Conservation (phyloP, 2,329 filamentous ascomycete genomes). For the Nemania sp. region DNA sequence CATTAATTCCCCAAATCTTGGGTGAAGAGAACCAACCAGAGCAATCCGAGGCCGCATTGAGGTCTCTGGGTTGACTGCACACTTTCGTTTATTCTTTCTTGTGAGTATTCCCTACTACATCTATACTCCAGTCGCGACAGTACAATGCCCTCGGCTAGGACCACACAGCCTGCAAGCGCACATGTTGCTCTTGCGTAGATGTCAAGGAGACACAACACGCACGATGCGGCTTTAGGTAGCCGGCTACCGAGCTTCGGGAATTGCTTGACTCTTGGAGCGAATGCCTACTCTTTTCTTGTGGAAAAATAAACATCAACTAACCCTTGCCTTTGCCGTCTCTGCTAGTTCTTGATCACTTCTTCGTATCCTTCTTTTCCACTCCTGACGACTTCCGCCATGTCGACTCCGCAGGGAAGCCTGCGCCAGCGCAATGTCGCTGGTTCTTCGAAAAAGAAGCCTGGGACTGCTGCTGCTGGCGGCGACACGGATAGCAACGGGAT, state of each 20-base stretch:
- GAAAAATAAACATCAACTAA: constrained; percentile 9
- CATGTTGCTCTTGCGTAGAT: neutral
- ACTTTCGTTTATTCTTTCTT: constrained; percentile 24
- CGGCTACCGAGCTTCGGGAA: neutral
- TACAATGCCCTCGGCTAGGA: neutral
- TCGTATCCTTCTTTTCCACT: constrained; percentile 14
- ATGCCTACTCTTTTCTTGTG: neutral
- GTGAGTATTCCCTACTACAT: constrained; percentile 24
- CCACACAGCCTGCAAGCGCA: neutral
- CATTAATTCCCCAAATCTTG: constrained; percentile 23
- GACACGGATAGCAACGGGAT: constrained; percentile 66
- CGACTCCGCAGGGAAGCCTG: constrained; percentile 68
- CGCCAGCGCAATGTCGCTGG: constrained; percentile 68
- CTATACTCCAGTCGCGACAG: neutral
- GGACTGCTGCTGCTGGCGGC: constrained; percentile 52
- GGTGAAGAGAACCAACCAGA: constrained; percentile 29
- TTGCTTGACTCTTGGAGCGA: neutral
- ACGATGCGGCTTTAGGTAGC: neutral
- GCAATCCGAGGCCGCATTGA: constrained; percentile 24
- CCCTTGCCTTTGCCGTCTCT: constrained; percentile 2
- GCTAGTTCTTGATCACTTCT: constrained; percentile 12
- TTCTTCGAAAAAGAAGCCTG: constrained; percentile 63
- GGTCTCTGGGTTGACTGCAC: constrained; percentile 29
- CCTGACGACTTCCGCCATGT: constrained; percentile 49
- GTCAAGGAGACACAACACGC: neutral